Evolutionary conservation across 352 stramenopile species (phyloP).

Genomic region (Pythium biforme): DNA sequence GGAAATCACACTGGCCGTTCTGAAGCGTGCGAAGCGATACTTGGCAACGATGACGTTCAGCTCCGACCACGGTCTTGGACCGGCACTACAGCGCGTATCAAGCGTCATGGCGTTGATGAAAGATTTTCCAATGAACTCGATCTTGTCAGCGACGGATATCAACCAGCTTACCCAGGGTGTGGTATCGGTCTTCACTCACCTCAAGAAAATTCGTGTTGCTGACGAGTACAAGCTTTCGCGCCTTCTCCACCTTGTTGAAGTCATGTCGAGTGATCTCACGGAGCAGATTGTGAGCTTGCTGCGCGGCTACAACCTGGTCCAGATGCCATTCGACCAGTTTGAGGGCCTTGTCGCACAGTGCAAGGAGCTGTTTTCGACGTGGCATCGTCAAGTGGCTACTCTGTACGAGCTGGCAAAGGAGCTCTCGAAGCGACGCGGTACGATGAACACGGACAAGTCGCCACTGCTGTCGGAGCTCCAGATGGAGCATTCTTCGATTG

Average conservation of each 20-base stretch:
- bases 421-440: slow-evolving; percentile 79
- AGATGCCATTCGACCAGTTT: slow-evolving; percentile 84
- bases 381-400: slow-evolving; percentile 77
- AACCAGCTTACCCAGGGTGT: slow-evolving; percentile 80
- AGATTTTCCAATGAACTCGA: slow-evolving; percentile 91
- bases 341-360: slow-evolving; percentile 71
- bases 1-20: slow-evolving; percentile 87
- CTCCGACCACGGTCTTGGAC: slow-evolving; percentile 85
- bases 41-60: slow-evolving; percentile 90
- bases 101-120: slow-evolving; percentile 93
- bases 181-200: slow-evolving; percentile 79
- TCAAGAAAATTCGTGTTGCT: slow-evolving; percentile 90
- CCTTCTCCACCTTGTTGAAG: slow-evolving; percentile 76
- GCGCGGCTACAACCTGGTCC: slow-evolving; percentile 80
- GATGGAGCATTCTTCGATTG: slow-evolving; percentile 83
- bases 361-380: slow-evolving; percentile 85
- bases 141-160: slow-evolving; percentile 88
- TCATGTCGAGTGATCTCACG: slow-evolving; percentile 85
- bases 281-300: slow-evolving; percentile 81
- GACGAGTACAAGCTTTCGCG: slow-evolving; percentile 87
- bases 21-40: slow-evolving; percentile 92
- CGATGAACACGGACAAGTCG: slow-evolving; percentile 80
- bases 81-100: slow-evolving; percentile 81
- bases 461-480: slow-evolving; percentile 77
- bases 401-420: slow-evolving; percentile 89